Evolutionary conservation across 2,329 filamentous ascomycete genomes (phyloP), one percentile per base, ranked within the genome.

Genomic region (Hypomyces rosellus): DNA sequence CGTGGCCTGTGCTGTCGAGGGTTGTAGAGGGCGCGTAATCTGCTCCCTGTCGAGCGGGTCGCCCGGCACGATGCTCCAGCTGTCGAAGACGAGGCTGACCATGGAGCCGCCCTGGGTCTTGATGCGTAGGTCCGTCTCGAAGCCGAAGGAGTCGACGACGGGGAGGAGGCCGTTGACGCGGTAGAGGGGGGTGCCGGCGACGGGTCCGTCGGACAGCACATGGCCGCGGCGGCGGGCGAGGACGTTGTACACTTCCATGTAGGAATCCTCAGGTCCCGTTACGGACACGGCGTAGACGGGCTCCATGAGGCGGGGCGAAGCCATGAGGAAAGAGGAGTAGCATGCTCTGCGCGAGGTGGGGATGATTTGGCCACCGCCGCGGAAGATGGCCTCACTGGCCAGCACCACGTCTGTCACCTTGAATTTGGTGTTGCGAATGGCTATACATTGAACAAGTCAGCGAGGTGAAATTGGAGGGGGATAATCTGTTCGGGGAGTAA

Each of bases 351-450:
- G 85, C 52, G 91, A 85, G 1, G 93, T 97, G 42, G 93, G 93
- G 65, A 99, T 99, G 64, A 99, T 95, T 69, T 99, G 93, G 41
- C 93, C 93, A 58, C 92, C 92, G 51, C 93, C 93, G 46, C 93
- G 84, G 76, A 90, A 95, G 64, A 99, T 97, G 46, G 92, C 87
- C 70, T 97, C 90, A 46, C 84, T 78, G 11, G 91, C 92, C 16
- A 99, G 78, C 39, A 86, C 77, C 48, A 96, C 82, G 65, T 97
- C 92, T 54, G 91, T 97, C 63, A 99, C 83, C 65, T 91, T 89
- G 79, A 99, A 99, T 65, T 96, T 96, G 60, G 89, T 89, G 70
- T 99, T 99, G 60, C 93, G 91, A 64, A 99, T 97, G 34, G 93
- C 86, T 89, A 40, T 49, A 38, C 15, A n/a, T n/a, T n/a, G 25